Base-by-base conservation (phyloP, 108 stramenopile species). In the Seminavis robusta region DNA sequence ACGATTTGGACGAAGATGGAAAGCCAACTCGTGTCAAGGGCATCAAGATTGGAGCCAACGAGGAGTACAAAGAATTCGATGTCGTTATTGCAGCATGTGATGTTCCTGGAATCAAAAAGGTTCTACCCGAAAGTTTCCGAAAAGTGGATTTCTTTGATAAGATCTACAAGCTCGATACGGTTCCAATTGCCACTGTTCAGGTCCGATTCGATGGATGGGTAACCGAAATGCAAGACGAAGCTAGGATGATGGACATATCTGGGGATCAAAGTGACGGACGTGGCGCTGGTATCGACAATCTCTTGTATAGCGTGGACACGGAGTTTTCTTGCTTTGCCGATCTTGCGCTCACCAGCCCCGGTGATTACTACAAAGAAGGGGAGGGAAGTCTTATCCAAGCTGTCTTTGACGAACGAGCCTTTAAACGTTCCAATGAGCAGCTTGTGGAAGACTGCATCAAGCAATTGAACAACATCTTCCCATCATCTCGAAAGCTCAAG, bases 311-410 rank as follows among this genome's bases (percentile, higher is more conserved):
- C 29, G 96, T 92, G 11, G 95, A 97, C 59, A 90, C 95, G 5
- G 97, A 97, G 61, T 97, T 95, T 63, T 96, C 94, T 0, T 95
- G 97, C 74, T 97, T 97, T 57, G 97, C 97, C 42, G 95, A 97
- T 80, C 74, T 97, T 39, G 95, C 95, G 21, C 53, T 97, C 8
- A 94, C 91, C 25, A 92, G 90, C 42, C 97, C 97, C 5, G 86
- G 84, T 7, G 88, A 95, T 23, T 95, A 95, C 65, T 97, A 97
- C 88, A 95, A 96, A 65, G 55, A 62, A 20, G 94, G 97, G 6
- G 90, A 94, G 63, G 96, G 89, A 48, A 78, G 74, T 63, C 67
- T 94, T 20, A 91, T 94, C 51, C 93, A 91, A 66, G 85, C 81
- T 34, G 89, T 94, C n/a, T 89, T 94, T 53, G 93, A 91, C 54